Percentiles rank a stretch among this genome's conserved stretches.
These are phyloP conservation scores for Lathyrus sativus DNA, from an alignment of 306 rosid genomes.

Conservation along the genomic window DNA sequence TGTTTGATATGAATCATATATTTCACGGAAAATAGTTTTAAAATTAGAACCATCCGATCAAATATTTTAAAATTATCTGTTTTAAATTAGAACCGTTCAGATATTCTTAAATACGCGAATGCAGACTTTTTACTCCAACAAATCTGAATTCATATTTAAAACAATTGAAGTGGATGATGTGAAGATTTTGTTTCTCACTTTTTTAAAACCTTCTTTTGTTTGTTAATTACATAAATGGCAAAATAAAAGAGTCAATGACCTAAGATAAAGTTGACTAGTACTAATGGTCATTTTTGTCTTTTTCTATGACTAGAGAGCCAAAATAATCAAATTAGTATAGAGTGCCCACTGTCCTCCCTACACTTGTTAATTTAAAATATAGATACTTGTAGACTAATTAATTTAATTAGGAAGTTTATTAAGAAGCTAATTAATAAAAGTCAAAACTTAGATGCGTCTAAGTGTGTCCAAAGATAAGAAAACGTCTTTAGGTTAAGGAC, in stretches of 20 bases:
- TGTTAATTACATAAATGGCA: slow-evolving; percentile 39
- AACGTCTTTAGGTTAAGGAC: slow-evolving; percentile 61
- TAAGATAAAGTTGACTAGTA: not conserved
- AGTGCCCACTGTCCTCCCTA: slow-evolving; percentile 31
- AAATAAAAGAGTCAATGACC: slow-evolving; percentile 33
- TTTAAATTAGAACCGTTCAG: too few relatives aligned
- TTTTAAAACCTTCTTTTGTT: slow-evolving; percentile 8
- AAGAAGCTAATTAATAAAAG: slow-evolving; percentile 63
- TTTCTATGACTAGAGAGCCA: slow-evolving; percentile 9
- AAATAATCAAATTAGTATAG: slow-evolving; percentile 30
- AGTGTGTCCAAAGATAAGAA: slow-evolving; percentile 60
- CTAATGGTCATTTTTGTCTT: slow-evolving; percentile 38
- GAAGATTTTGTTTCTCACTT: slow-evolving; percentile 30
- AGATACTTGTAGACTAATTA: slow-evolving; percentile 34
- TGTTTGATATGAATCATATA: too few relatives aligned
- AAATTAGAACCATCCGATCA: too few relatives aligned
- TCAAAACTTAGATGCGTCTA: slow-evolving; percentile 81
- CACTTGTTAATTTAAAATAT: slow-evolving; percentile 23
- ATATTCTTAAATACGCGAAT: too few relatives aligned
- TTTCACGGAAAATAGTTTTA: too few relatives aligned
- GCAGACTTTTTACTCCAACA: too few relatives aligned
- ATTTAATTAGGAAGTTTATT: slow-evolving; percentile 46
- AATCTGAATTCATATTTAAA: not conserved
- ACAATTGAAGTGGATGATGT: slow-evolving; percentile 20
- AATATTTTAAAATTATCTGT: too few relatives aligned